Conservation (phyloP, 805 yeast genomes). For the Kazachstania viticola region DNA sequence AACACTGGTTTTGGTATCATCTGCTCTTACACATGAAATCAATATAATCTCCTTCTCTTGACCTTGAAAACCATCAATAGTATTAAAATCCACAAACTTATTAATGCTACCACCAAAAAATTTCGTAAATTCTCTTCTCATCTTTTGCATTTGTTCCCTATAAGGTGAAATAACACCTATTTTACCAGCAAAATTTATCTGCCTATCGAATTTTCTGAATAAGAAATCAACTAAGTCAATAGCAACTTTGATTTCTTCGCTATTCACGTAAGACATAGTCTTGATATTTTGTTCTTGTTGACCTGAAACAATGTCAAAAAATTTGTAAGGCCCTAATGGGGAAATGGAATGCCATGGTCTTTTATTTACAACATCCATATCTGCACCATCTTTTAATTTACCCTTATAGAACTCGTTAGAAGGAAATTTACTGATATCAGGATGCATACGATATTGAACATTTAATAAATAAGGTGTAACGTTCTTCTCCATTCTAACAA, state of each 20-base stretch:
- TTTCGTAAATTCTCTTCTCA: conserved; percentile 45
- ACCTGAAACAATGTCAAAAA: conserved; percentile 58
- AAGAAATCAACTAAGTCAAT: conserved; percentile 51
- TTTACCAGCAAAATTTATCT: conserved; percentile 46
- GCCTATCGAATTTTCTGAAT: conserved; percentile 34
- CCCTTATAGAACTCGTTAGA: conserved; percentile 71
- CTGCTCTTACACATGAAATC: conserved; percentile 93
- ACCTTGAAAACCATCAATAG: conserved; percentile 97
- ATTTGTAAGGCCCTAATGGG: conserved; percentile 62
- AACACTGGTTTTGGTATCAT: conserved; percentile 41
- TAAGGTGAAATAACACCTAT: conserved; percentile 93
- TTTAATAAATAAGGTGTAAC: conserved; percentile 56
- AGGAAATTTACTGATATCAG: conserved; percentile 79
- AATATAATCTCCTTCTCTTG: conserved; percentile 89
- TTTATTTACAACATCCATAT: conserved; percentile 46
- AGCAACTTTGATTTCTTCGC: conserved; percentile 61
- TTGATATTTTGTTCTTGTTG: conserved; percentile 51
- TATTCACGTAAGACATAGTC: conserved; percentile 63
- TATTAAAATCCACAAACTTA: conserved; percentile 71
- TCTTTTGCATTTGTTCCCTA: conserved; percentile 64
- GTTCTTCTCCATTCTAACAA: conserved; percentile 81
- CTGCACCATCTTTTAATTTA: conserved; percentile 63
- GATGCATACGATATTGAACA: conserved; percentile 97
- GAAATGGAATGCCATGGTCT: conserved; percentile 63
- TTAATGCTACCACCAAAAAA: conserved; percentile 53